Evolutionary conservation across 208 protist species (phyloP), one percentile per base, ranked within the genome.

Genomic region (Leishmania lainsoni): DNA sequence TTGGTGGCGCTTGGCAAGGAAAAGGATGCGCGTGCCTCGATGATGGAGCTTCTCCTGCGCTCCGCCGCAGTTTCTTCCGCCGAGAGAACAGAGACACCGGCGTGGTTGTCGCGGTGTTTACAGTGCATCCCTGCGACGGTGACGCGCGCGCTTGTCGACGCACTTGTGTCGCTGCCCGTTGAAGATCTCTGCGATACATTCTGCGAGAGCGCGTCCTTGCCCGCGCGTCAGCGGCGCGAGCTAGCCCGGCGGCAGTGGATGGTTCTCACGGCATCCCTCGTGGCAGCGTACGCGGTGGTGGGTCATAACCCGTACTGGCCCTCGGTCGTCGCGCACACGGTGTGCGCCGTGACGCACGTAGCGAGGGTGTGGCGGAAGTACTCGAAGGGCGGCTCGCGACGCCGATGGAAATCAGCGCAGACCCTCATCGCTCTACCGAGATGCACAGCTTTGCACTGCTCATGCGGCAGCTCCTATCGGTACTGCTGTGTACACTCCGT

Each of bases 241-340:
- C 54, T n/a, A 29, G 20, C 14, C 54, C 73, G 35, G 63, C 74
- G 76, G 58, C 63, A 83, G 42, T 80, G 87, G 69, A 54, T 68
- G 3, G 52, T 81, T 8, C 17, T 90, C 56, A 72, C 83, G 32
- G 8, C n/a, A 14, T 76, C 88, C 17, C 75, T 93, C 54, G 29
- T 74, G 17, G 76, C 73, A 20, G 81, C 81, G 35, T 94, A 94
- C 81, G 49, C 35, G 49, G 70, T 76, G 20, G 84, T 80, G 42
- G 92, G 92, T 0, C 91, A 93, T 76, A 84, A 94, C 59, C 88
- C 92, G 6, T 94, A 94, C 86, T 97, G 93, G 93, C 92, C 89
- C 6, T 78, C 81, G 6, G 66, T 96, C 35, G 71, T 94, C 32
- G 83, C 88, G 9, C 81, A 85, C 70, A 69, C 63, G 3, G 76